phyloP scores from a whole-genome alignment of 257 asterid species.

The Lantana camara region DNA sequence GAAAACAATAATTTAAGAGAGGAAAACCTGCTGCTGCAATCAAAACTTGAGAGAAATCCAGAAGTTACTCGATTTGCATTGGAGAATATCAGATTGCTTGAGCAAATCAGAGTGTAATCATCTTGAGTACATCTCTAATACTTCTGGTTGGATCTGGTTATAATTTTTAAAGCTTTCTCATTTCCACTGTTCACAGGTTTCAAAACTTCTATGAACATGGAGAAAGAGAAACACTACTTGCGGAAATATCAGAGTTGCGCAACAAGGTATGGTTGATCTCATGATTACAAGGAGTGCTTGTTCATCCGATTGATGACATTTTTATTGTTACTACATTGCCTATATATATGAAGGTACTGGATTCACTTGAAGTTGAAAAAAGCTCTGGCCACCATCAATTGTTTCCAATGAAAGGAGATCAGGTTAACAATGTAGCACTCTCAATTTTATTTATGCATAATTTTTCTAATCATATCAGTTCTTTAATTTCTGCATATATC shows the following conservation, averaged over 20 bases:
- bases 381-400: conserved; percentile 25
- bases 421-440: conserved; percentile 31
- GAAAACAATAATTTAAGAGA: conserved; percentile 59
- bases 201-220: conserved; percentile 54
- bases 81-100: conserved; percentile 54
- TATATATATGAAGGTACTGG: conserved; percentile 38
- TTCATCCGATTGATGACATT: conserved; percentile 24
- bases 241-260: conserved; percentile 55
- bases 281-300: neutral
- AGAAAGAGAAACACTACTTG: conserved; percentile 51
- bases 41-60: conserved; percentile 45
- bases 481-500: conserved; percentile 6
- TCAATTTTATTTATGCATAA: neutral
- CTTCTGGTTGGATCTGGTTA: conserved; percentile 13
- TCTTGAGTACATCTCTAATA: conserved; percentile 16
- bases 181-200: conserved; percentile 42
- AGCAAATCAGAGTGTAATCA: conserved; percentile 53
- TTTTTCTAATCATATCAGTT: neutral
- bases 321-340: conserved; percentile 24
- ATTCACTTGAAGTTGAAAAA: conserved; percentile 40
- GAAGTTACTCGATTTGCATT: conserved; percentile 39
- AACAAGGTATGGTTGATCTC: conserved; percentile 46
- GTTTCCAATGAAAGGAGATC: conserved; percentile 36
- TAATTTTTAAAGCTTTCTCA: conserved; percentile 8
- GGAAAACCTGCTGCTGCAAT: conserved; percentile 53